phyloP scores from a whole-genome alignment of 148 eudicot genomes.

The Euryodendron excelsum region DNA sequence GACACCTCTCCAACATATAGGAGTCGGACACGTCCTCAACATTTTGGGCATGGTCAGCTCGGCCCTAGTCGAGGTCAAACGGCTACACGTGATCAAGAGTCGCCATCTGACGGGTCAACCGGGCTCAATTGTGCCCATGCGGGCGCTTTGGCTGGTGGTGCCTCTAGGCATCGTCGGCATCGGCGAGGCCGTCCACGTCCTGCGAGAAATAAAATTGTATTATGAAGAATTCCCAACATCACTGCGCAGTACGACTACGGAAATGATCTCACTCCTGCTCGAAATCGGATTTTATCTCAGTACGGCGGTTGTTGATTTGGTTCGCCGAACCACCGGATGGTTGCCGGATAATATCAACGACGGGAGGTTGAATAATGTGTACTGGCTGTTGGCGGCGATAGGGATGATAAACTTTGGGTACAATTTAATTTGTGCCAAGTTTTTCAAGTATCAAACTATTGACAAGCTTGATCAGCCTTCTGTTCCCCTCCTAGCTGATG shows the following conservation, averaged over 20 bases:
- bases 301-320: conserved; percentile 19
- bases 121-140: neutral
- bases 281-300: conserved; percentile 29
- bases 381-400: too few species aligned
- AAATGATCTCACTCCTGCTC: conserved; percentile 16
- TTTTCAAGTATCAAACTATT: too few species aligned
- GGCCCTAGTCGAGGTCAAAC: neutral
- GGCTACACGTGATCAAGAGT: too few species aligned
- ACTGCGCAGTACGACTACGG: conserved; percentile 22
- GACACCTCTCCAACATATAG: conserved; percentile 28
- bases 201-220: conserved; percentile 32
- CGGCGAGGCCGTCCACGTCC: conserved; percentile 34
- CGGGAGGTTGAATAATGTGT: too few species aligned
- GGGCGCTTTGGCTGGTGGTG: conserved; percentile 27
- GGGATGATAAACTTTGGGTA: too few species aligned
- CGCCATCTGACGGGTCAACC: too few species aligned
- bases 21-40: conserved; percentile 27
- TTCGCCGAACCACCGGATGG: conserved; percentile 30
- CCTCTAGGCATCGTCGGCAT: conserved; percentile 19
- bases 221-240: conserved; percentile 45
- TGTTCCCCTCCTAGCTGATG: too few species aligned
- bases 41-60: conserved; percentile 28
- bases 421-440: too few species aligned
- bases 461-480: too few species aligned
- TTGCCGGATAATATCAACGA: conserved; percentile 46